Conservation (phyloP, 345 rosid genomes). For the Acer negundo region DNA sequence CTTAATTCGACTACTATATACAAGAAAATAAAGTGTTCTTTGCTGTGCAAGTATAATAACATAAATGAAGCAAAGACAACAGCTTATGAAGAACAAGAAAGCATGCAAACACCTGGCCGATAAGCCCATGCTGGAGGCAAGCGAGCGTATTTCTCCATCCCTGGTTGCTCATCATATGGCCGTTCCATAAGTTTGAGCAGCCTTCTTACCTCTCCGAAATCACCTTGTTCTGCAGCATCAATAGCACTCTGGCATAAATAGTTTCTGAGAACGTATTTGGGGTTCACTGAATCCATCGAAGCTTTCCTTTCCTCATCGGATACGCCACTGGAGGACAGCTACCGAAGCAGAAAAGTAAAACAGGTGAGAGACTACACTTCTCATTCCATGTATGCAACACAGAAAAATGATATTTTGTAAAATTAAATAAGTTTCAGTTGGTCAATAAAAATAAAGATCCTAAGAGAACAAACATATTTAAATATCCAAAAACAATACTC, state of each 20-base stretch:
- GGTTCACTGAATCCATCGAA: conserved; percentile 82
- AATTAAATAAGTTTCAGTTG: neutral
- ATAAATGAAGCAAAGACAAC: neutral
- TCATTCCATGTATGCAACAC: neutral
- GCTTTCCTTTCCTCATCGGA: conserved; percentile 85
- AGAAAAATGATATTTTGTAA: neutral
- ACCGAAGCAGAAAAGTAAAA: conserved; percentile 19
- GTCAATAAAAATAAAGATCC: neutral
- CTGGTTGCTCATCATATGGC: conserved; percentile 88
- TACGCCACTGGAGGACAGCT: conserved; percentile 65
- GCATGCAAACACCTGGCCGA: conserved; percentile 97
- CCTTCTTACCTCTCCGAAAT: conserved; percentile 74
- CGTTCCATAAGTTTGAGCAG: conserved; percentile 74
- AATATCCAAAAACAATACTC: neutral
- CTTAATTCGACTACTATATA: conserved; percentile 26
- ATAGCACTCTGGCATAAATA: conserved; percentile 94
- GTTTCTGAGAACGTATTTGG: conserved; percentile 84
- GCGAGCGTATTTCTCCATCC: conserved; percentile 94
- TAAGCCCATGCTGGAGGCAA: conserved; percentile 99
- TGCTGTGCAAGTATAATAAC: neutral
- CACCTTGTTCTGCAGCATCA: conserved; percentile 89
- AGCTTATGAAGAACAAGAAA: conserved; percentile 86
- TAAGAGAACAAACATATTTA: neutral
- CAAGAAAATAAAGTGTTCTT: conserved; percentile 19
- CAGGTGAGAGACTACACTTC: neutral